Evolutionary conservation across 225 moss, liverwort and hornwort species (phyloP).

Genomic region (Neckera pumila): DNA sequence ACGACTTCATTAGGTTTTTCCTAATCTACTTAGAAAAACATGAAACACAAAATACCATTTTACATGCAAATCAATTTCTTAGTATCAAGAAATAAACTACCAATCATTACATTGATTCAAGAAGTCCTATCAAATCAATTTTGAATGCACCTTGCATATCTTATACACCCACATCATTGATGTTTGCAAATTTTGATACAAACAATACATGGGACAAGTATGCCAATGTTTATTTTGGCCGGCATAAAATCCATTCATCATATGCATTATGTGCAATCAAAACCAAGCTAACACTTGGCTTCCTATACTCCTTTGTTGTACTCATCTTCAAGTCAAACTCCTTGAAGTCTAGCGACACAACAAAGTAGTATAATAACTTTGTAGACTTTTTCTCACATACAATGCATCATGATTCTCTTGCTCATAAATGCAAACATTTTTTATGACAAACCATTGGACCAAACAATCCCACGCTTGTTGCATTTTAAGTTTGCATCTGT

Average conservation of each 20-base stretch:
- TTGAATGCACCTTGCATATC: not conserved
- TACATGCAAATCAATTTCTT: not conserved
- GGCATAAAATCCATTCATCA: not conserved
- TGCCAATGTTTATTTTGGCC: not conserved
- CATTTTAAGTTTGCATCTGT: not conserved
- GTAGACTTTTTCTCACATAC: not conserved
- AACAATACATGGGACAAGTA: not conserved
- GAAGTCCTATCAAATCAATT: not conserved
- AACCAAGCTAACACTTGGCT: not conserved
- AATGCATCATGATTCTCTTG: not conserved
- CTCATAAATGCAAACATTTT: not conserved
- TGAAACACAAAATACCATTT: not conserved
- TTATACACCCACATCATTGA: fast-evolving
- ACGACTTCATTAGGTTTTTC: not conserved
- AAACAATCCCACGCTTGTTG: too few species aligned
- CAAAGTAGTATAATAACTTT: not conserved
- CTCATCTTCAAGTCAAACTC: not conserved
- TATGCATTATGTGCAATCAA: not conserved
- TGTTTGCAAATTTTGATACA: not conserved
- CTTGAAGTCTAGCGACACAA: fast-evolving
- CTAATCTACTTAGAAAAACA: not conserved
- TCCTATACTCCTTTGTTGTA: not conserved
- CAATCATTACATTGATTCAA: not conserved
- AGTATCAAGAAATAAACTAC: not conserved
- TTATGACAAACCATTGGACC: not conserved